phyloP scores from a whole-genome alignment of 192 early-diverging fungal species.

The Podila clonocystis region DNA sequence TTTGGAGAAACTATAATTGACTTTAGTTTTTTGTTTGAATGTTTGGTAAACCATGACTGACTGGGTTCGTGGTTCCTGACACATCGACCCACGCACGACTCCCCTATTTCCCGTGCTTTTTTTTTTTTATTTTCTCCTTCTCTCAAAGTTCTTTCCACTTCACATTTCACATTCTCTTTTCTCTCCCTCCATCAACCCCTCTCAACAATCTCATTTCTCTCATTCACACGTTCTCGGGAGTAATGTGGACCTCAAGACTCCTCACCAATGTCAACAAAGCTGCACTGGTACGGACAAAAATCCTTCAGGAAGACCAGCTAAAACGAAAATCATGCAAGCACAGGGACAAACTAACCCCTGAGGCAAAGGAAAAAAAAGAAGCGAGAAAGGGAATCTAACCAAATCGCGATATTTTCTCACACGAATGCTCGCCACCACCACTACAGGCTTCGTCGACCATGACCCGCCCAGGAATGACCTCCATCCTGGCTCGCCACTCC shows the following conservation, averaged over 20 bases:
- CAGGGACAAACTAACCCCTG: neutral
- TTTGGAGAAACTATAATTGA: neutral
- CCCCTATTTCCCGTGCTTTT: neutral
- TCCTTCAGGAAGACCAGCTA: neutral
- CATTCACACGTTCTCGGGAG: too few species aligned
- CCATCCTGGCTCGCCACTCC: neutral
- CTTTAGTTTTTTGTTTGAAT: neutral
- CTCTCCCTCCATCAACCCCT: too few species aligned
- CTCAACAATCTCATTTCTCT: too few species aligned
- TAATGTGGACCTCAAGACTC: constrained; percentile 21
- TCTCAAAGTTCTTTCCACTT: neutral
- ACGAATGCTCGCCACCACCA: neutral
- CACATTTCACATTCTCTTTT: too few species aligned
- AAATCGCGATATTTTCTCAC: neutral
- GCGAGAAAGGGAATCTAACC: neutral
- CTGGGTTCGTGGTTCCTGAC: too few species aligned
- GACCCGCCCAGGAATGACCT: neutral
- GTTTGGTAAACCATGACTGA: too few species aligned
- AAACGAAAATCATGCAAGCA: neutral
- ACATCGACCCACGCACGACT: neutral
- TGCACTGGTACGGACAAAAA: constrained; percentile 2
- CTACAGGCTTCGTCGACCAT: neutral
- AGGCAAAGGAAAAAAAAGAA: constrained; percentile 1
- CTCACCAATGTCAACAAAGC: constrained; percentile 6
- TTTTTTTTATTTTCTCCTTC: neutral